Evolutionary conservation across 306 rosid genomes (phyloP).

Genomic region (Clitoria ternatea): DNA sequence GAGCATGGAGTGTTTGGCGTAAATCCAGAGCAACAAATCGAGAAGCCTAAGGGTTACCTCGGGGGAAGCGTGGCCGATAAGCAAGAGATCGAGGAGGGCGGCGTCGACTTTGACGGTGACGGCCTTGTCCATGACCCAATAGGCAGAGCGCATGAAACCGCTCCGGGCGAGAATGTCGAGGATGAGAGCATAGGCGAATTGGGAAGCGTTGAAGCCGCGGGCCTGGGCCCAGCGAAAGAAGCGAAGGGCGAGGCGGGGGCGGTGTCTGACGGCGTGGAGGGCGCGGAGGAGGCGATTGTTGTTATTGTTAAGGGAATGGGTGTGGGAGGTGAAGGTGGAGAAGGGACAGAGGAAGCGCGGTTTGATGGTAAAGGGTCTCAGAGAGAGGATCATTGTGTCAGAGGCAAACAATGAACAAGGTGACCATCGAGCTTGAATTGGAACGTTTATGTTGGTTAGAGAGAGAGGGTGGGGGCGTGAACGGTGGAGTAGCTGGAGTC

Average conservation of each 20-base stretch:
- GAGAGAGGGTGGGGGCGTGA: no score
- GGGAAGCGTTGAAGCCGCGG: conserved; percentile 45
- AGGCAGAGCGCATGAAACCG: conserved; percentile 47
- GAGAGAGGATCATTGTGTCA: conserved; percentile 75
- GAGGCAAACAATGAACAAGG: no score
- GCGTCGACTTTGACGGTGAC: conserved; percentile 32
- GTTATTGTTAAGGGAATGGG: conserved; percentile 28
- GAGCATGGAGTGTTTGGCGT: conserved; percentile 41
- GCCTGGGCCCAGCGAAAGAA: conserved; percentile 63
- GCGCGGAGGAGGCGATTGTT: conserved; percentile 46
- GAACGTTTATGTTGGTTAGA: no score
- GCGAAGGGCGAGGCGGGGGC: conserved; percentile 56
- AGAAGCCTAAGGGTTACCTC: conserved; percentile 50
- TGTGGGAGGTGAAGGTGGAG: conserved; percentile 17
- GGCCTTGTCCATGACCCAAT: conserved; percentile 56
- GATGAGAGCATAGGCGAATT: conserved; percentile 39
- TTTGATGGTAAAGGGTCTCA: conserved; percentile 49
- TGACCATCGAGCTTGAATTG: no score
- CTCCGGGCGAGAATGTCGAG: conserved; percentile 62
- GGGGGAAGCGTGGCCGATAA: conserved; percentile 19
- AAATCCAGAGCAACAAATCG: conserved; percentile 53
- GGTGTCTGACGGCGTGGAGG: conserved; percentile 37
- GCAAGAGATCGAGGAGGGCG: conserved; percentile 39
- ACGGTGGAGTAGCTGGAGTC: no score
- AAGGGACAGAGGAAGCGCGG: conserved; percentile 43